A percentile compares a stretch with the other conserved stretches of the same genome.
Evolutionary conservation across 331 rosid genomes (phyloP).

Genomic region (Arachis monticola): DNA sequence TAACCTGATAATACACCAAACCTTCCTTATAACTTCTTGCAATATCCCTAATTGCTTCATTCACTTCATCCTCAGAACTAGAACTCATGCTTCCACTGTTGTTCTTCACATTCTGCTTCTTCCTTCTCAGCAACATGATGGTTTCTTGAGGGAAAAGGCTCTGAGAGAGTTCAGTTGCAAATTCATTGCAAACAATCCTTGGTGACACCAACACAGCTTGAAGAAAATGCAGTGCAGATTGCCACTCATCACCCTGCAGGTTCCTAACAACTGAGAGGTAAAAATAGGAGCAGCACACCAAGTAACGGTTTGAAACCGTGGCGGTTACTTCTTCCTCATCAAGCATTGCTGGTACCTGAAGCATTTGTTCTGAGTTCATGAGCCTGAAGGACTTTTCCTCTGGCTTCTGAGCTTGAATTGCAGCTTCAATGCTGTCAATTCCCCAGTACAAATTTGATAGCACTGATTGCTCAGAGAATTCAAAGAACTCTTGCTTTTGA

Average conservation of each 20-base stretch:
- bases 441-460: conserved; percentile 76
- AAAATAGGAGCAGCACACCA: conserved; percentile 79
- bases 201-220: conserved; percentile 81
- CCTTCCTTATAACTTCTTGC: conserved; percentile 73
- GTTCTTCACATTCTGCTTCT: conserved; percentile 7
- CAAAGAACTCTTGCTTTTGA: conserved; percentile 64
- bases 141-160: conserved; percentile 49
- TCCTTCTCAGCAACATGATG: background rate
- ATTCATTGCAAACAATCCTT: conserved; percentile 58
- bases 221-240: conserved; percentile 77
- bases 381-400: conserved; percentile 56
- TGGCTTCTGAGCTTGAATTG: conserved; percentile 47
- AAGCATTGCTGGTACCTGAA: conserved; percentile 82
- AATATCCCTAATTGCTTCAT: conserved; percentile 53
- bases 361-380: conserved; percentile 71
- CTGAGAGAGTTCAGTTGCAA: conserved; percentile 60
- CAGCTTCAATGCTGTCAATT: conserved; percentile 64
- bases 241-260: conserved; percentile 79
- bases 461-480: conserved; percentile 71
- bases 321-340: conserved; percentile 68
- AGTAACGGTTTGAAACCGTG: conserved; percentile 56
- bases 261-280: conserved; percentile 68
- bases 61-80: conserved; percentile 40
- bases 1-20: conserved; percentile 74
- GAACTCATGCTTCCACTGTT: conserved; percentile 33